These are phyloP conservation scores for Lentinula boryana DNA, from an alignment of 768 basidiomycete species.

Conservation along the genomic window DNA sequence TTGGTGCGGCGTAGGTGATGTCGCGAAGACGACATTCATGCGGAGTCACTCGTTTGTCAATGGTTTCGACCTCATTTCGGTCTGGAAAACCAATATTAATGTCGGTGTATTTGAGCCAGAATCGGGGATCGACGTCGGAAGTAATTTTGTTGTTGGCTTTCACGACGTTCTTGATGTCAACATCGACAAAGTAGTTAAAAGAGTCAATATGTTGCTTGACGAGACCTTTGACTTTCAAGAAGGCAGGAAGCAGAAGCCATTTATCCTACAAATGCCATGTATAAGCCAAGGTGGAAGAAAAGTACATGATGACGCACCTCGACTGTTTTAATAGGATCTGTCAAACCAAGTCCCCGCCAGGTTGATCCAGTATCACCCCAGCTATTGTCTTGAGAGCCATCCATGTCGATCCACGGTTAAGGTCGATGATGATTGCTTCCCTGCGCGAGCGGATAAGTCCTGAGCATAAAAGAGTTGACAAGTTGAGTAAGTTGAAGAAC, in stretches of 20 bases:
- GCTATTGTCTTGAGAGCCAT: constrained; percentile 30
- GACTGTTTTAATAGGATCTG: constrained; percentile 85
- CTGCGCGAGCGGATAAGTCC: no score
- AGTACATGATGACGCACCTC: constrained; percentile 52
- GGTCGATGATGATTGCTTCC: no score
- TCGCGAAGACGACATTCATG: constrained; percentile 97
- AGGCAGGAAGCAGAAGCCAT: constrained; percentile 96
- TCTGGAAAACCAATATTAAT: constrained; percentile 91
- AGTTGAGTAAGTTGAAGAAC: no score
- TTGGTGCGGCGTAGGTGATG: constrained; percentile 89
- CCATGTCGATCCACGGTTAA: background rate
- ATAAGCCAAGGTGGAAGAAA: constrained; percentile 7
- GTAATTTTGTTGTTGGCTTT: constrained; percentile 91
- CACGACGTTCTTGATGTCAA: constrained; percentile 95
- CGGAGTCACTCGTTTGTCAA: constrained; percentile 83
- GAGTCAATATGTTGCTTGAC: constrained; percentile 99
- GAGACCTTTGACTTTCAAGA: constrained; percentile 94
- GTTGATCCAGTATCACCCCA: constrained; percentile 58
- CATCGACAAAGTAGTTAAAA: constrained; percentile 98
- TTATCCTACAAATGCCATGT: constrained; percentile 63
- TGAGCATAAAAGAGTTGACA: no score
- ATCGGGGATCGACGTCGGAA: constrained; percentile 93
- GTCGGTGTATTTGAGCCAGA: constrained; percentile 95
- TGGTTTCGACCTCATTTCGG: constrained; percentile 74
- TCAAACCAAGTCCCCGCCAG: constrained; percentile 76